phyloP scores from a whole-genome alignment of 2,329 filamentous ascomycete genomes.

The Nemania diffusa region DNA sequence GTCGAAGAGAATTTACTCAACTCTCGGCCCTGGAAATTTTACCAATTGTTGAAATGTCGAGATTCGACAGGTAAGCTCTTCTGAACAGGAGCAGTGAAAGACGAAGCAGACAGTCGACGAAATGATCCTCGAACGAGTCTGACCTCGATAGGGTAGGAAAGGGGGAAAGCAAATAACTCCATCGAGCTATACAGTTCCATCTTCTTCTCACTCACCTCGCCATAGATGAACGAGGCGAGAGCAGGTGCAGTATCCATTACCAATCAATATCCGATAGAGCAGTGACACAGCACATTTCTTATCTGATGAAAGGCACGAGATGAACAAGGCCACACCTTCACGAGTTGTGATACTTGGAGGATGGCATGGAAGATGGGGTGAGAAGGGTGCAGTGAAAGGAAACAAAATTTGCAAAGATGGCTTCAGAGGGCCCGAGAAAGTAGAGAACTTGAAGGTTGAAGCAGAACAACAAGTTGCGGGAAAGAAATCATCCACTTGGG shows the following conservation, averaged over 20 bases:
- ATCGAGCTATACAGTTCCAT: too few species aligned
- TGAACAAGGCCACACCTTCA: not conserved
- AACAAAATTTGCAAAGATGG: not conserved
- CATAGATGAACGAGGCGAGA: not conserved
- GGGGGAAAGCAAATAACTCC: slow-evolving; percentile 6
- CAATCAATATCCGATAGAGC: slow-evolving; percentile 3
- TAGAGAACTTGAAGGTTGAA: not conserved
- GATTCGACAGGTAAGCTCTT: not conserved
- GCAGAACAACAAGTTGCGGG: not conserved
- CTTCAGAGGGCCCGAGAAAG: not conserved
- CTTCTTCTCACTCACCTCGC: not conserved
- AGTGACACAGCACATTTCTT: not conserved
- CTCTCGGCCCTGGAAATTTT: not conserved
- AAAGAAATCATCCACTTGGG: not conserved
- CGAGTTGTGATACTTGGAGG: not conserved
- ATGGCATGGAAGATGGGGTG: not conserved
- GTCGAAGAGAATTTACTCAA: not conserved
- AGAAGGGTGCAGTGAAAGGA: not conserved
- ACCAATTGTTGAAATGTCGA: not conserved
- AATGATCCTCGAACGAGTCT: not conserved
- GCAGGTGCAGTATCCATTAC: not conserved
- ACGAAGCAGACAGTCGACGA: not conserved
- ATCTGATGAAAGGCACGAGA: not conserved
- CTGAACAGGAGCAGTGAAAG: not conserved
- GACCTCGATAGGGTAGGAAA: not conserved